Base-by-base conservation (phyloP, 2,329 filamentous ascomycete species). In the Aspergillus sp. region DNA sequence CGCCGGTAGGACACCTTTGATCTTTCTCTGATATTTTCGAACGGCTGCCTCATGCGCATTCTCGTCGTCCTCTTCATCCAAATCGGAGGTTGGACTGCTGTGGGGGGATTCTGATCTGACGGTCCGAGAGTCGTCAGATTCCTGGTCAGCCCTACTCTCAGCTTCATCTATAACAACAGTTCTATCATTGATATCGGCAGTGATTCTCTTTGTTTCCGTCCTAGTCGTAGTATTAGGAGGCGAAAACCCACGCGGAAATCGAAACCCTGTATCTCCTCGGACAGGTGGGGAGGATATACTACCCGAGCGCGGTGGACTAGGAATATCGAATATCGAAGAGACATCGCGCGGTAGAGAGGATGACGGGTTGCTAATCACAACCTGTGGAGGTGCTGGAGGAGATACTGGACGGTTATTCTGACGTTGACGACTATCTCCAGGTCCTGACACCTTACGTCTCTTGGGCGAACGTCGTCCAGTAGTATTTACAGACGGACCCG, bases 1-100 rank as follows among this genome's bases (percentile, higher is more conserved):
- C 6, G 79, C 79, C 17, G 79, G 79, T 23, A 82, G 69, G 23
- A 81, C 79, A 25, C 79, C 79, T 58, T 76, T 76, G 12, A 79
- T 80, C 51, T 64, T 74, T 27, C 76, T 75, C 48, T 76, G 72
- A 12, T 76, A 62, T 25, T 59, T 64, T 59, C 69, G 67, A 11
- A 79, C 64, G 49, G 68, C 66, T 43, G 59, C 59, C 31, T 68
- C 66, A 44, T 70, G 61, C 45, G 64, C 52, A 12, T 62, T 56
- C 7, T 45, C 51, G 15, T 59, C 53, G 3, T 49, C 55, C 12
- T 47, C 56, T 33, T 59, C 56, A 35, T 62, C 58, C 9, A 33
- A 11, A n/a, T 61, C 57, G 4, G 65, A 66, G 49, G 58, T 52
- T 5, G 59, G 33, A 37, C 61, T 44, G 15, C 57, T 61, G 4